Percentiles rank a stretch among this genome's conserved stretches.
Evolutionary conservation across 2,329 filamentous ascomycete species (phyloP).

Genomic region (Didymellaceae sp.): DNA sequence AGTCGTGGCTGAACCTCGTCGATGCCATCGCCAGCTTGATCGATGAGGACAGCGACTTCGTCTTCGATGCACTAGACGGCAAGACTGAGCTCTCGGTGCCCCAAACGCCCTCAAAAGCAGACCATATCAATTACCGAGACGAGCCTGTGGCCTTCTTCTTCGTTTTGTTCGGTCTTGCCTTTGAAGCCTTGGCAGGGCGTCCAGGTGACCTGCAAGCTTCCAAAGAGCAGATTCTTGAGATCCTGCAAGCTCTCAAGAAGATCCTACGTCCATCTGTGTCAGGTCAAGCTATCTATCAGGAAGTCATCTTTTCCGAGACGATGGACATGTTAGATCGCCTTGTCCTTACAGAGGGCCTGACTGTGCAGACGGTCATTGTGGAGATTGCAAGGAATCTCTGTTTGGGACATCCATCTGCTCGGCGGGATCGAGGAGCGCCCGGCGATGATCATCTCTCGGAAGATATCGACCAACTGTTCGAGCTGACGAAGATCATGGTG

Average conservation of each 20-base stretch:
- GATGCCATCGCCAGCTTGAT: conserved; percentile 97
- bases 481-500: conserved; percentile 94
- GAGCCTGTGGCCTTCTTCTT: conserved; percentile 99
- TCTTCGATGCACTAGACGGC: conserved; percentile 94
- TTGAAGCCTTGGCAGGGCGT: conserved; percentile 89
- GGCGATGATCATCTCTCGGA: conserved; percentile 82
- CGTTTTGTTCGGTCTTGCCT: conserved; percentile 93
- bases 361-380: conserved; percentile 90
- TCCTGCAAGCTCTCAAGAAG: conserved; percentile 89
- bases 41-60: conserved; percentile 96
- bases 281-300: conserved; percentile 94
- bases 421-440: conserved; percentile 63
- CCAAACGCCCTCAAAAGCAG: conserved; percentile 63
- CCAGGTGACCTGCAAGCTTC: conserved; percentile 73
- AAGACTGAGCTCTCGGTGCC: conserved; percentile 60
- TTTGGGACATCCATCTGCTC: conserved; percentile 87
- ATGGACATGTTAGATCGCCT: conserved; percentile 95
- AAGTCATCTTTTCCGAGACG: conserved; percentile 94
- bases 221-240: conserved; percentile 82
- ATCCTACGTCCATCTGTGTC: conserved; percentile 94
- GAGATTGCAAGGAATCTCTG: conserved; percentile 91
- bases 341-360: conserved; percentile 86
- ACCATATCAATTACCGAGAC: conserved; percentile 92
- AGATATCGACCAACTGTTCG: conserved; percentile 97
- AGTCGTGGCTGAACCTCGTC: conserved; percentile 94